Conservation (phyloP, 176 grass and related monocot species). For the Eragrostis curvula region DNA sequence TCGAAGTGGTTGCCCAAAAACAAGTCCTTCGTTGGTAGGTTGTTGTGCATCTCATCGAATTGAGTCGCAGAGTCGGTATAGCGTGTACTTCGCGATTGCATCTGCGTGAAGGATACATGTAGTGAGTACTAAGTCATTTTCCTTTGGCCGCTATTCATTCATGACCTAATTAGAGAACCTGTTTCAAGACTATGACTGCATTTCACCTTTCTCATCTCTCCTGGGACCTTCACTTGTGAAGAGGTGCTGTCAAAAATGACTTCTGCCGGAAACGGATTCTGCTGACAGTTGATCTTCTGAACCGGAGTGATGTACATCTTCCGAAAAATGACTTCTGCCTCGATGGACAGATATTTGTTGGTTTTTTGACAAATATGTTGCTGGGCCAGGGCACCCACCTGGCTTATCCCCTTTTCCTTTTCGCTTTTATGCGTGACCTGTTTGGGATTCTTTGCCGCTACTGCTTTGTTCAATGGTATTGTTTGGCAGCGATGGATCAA, state of each 20-base stretch:
- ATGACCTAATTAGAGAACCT: not conserved
- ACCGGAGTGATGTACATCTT: too few relatives aligned
- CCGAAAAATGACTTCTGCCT: too few relatives aligned
- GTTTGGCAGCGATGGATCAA: conserved; percentile 31
- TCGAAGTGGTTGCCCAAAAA: not conserved
- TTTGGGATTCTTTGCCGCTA: conserved; percentile 19
- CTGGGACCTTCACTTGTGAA: not conserved
- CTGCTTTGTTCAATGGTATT: conserved; percentile 2
- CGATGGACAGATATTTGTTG: not conserved
- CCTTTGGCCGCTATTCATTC: not conserved
- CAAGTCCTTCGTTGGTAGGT: not conserved
- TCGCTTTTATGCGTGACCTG: conserved; percentile 27
- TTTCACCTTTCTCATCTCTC: not conserved
- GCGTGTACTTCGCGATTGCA: not conserved
- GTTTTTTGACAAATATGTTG: not conserved
- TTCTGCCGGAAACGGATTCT: not conserved
- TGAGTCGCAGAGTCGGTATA: not conserved
- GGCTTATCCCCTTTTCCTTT: conserved; percentile 1
- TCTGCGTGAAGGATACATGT: conserved; percentile 31
- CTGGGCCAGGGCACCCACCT: not conserved
- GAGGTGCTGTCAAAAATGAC: not conserved
- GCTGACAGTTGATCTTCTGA: not conserved
- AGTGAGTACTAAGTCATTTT: not conserved
- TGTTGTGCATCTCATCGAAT: not conserved
- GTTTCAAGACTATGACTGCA: not conserved